Evolutionary conservation across 768 basidiomycete species (phyloP).

Genomic region (Tricholoma furcatifolium): DNA sequence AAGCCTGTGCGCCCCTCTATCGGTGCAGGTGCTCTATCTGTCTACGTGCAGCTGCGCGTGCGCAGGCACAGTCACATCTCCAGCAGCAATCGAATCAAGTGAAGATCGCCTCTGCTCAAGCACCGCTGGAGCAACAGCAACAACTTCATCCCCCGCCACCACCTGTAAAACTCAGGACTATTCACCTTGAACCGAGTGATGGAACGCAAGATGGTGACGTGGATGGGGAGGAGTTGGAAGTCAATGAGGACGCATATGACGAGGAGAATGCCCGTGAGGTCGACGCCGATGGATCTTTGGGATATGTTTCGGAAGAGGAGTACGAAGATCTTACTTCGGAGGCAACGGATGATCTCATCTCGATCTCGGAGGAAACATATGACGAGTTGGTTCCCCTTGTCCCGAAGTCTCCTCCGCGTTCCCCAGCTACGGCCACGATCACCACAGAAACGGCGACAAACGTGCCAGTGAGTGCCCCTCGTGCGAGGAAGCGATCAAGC

Average conservation of each 20-base stretch:
- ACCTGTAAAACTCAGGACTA: constrained; percentile 2
- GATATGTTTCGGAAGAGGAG: constrained; percentile 32
- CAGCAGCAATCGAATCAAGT: background rate
- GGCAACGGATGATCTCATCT: constrained; percentile 11
- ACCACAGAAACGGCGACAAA: too few relatives aligned
- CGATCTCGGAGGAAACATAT: background rate
- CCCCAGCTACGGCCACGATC: background rate
- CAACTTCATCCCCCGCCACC: background rate
- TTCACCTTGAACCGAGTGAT: constrained; percentile 14
- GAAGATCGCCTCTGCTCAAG: constrained; percentile 3
- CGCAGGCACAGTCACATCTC: constrained; percentile 33
- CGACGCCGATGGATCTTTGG: constrained; percentile 14
- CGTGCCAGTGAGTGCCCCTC: background rate
- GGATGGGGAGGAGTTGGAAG: constrained; percentile 24
- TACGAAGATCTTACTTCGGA: constrained; percentile 18
- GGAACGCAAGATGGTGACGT: too few relatives aligned
- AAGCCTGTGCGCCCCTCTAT: constrained; percentile 69
- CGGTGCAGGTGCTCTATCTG: constrained; percentile 75
- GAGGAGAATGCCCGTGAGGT: constrained; percentile 24
- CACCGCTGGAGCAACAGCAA: background rate
- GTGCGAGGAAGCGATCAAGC: constrained; percentile 23
- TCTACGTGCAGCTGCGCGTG: constrained; percentile 58
- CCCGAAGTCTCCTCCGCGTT: background rate
- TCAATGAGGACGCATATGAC: constrained; percentile 12
- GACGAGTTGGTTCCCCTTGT: background rate